phyloP scores from a whole-genome alignment of 371 early-diverging fungal species.

The Fennellomyces sp. region DNA sequence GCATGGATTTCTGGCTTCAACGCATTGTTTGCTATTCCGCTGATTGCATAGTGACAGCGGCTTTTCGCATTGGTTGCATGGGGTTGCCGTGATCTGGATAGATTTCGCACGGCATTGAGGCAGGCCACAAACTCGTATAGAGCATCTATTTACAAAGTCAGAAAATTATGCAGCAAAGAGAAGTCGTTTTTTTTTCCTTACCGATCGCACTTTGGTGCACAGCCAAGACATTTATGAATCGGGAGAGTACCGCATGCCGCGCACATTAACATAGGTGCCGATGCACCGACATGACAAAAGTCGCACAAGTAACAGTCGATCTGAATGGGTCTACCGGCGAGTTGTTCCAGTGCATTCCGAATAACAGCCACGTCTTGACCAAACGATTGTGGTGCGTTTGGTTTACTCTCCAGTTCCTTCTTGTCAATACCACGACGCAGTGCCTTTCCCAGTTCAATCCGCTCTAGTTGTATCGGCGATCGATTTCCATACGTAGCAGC shows the following conservation, averaged over 20 bases:
- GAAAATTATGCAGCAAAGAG: not conserved
- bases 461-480: slow-evolving; percentile 4
- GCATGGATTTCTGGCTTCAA: slow-evolving; percentile 7
- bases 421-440: slow-evolving; percentile 18
- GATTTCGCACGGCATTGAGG: slow-evolving; percentile 13
- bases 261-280: slow-evolving; percentile 16
- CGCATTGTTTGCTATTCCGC: slow-evolving; percentile 5
- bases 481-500: not conserved
- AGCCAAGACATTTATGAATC: slow-evolving; percentile 15
- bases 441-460: slow-evolving; percentile 20
- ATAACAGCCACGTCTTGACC: slow-evolving; percentile 25
- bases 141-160: slow-evolving; percentile 11
- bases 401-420: slow-evolving; percentile 9
- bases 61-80: slow-evolving; percentile 17
- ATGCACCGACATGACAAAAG: slow-evolving; percentile 18
- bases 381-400: slow-evolving; percentile 18
- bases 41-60: slow-evolving; percentile 20
- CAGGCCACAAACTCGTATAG: slow-evolving; percentile 14
- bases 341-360: slow-evolving; percentile 10
- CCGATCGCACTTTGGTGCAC: slow-evolving; percentile 30
- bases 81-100: not conserved
- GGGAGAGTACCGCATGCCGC: slow-evolving; percentile 17
- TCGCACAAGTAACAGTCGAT: slow-evolving; percentile 25
- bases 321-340: slow-evolving; percentile 13
- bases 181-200: not conserved